A percentile compares a stretch with the other conserved stretches of the same genome.
Evolutionary conservation across 352 stramenopile genomes (phyloP).

Genomic region (Thraustochytrium striatum): DNA sequence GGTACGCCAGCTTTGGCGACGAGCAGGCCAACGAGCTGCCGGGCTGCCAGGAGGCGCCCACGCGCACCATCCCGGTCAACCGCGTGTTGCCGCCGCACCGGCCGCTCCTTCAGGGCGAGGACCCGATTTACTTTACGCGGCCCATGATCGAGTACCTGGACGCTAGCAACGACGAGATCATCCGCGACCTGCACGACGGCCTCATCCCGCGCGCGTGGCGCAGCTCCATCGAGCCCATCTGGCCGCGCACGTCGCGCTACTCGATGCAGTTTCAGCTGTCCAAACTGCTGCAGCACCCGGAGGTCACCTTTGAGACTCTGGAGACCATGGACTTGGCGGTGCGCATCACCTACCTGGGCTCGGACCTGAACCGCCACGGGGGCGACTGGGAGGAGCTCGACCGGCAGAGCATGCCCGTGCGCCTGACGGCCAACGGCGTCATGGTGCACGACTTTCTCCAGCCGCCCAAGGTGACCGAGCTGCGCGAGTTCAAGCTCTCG

Average conservation of each 20-base stretch:
- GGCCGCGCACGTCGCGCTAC: slow-evolving; percentile 27
- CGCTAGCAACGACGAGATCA: slow-evolving; percentile 38
- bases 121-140: slow-evolving; percentile 42
- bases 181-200: slow-evolving; percentile 38
- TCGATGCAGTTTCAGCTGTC: slow-evolving; percentile 20
- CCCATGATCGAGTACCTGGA: slow-evolving; percentile 43
- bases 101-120: background rate
- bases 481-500: slow-evolving; percentile 15
- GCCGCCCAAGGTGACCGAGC: background rate
- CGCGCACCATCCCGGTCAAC: slow-evolving; percentile 18
- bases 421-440: slow-evolving; percentile 33
- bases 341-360: slow-evolving; percentile 39
- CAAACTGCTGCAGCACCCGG: background rate
- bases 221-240: slow-evolving; percentile 28
- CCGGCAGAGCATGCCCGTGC: background rate
- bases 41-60: slow-evolving; percentile 22
- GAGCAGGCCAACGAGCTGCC: slow-evolving; percentile 22
- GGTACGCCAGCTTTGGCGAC: slow-evolving; percentile 44
- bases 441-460: slow-evolving; percentile 11
- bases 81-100: slow-evolving; percentile 34
- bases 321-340: background rate
- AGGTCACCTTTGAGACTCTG: background rate
- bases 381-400: slow-evolving; percentile 46
- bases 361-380: slow-evolving; percentile 31
- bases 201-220: slow-evolving; percentile 33